Conservation (phyloP, 2,329 filamentous ascomycete genomes). For the Epichloe coenophiala region DNA sequence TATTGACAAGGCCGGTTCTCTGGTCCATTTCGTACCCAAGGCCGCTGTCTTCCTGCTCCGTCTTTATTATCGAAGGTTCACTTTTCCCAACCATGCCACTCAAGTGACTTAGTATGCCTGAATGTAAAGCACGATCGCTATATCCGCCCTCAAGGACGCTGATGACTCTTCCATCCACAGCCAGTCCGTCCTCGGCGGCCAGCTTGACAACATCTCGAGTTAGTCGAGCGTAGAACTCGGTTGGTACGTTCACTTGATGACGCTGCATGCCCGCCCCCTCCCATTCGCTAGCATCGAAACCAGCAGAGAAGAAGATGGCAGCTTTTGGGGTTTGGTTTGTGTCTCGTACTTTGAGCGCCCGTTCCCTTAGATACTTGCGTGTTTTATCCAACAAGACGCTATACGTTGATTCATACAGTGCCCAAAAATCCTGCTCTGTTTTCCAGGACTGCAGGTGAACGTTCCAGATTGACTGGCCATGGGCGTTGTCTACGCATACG, state of each 20-base stretch:
- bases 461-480: slow-evolving; percentile 92
- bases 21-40: slow-evolving; percentile 46
- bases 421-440: slow-evolving; percentile 74
- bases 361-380: slow-evolving; percentile 57
- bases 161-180: slow-evolving; percentile 72
- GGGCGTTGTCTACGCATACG: slow-evolving; percentile 84
- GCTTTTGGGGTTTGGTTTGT: slow-evolving; percentile 56
- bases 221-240: slow-evolving; percentile 87
- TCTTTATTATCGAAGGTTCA: slow-evolving; percentile 28
- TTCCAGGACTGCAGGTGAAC: slow-evolving; percentile 86
- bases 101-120: slow-evolving; percentile 80
- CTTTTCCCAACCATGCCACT: slow-evolving; percentile 57
- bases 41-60: slow-evolving; percentile 22
- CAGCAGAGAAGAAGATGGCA: slow-evolving; percentile 88
- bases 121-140: slow-evolving; percentile 78
- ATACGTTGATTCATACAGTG: slow-evolving; percentile 71
- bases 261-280: slow-evolving; percentile 88
- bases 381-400: slow-evolving; percentile 66
- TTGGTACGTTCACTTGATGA: slow-evolving; percentile 90
- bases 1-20: slow-evolving; percentile 29
- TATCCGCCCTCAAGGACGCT: slow-evolving; percentile 95
- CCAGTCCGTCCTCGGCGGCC: slow-evolving; percentile 64
- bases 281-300: slow-evolving; percentile 94
- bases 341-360: slow-evolving; percentile 51
- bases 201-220: slow-evolving; percentile 74